Conservation (phyloP, 2,329 filamentous ascomycete genomes). For the Fusarium lateritium region DNA sequence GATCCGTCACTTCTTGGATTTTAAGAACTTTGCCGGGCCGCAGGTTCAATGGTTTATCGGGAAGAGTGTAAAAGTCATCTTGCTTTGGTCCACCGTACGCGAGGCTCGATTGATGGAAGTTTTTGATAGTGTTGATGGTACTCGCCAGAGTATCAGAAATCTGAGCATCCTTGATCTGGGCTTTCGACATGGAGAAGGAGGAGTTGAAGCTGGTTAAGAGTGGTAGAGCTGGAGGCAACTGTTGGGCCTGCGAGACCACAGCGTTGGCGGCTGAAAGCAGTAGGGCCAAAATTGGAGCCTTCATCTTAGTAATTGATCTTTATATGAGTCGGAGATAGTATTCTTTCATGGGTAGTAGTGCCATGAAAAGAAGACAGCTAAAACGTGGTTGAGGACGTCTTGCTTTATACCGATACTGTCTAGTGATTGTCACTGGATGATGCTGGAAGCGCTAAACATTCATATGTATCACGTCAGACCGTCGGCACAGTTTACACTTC, state of each 20-base stretch:
- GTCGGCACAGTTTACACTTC: no score
- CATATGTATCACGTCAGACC: no score
- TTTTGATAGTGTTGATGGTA: conserved; percentile 27
- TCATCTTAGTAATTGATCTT: neutral
- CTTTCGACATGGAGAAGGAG: conserved; percentile 15
- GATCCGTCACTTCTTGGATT: conserved; percentile 30
- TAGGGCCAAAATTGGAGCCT: rapidly evolving
- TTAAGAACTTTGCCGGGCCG: conserved; percentile 31
- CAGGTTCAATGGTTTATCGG: neutral
- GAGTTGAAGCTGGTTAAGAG: conserved; percentile 35
- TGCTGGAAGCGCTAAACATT: no score
- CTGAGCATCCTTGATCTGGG: conserved; percentile 17
- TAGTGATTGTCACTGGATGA: no score
- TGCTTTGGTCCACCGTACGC: conserved; percentile 35
- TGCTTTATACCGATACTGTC: no score
- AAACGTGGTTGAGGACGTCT: no score
- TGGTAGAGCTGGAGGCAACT: neutral
- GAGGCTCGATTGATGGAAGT: conserved; percentile 29
- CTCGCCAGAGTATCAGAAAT: conserved; percentile 5
- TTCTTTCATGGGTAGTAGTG: no score
- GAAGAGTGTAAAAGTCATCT: conserved; percentile 39
- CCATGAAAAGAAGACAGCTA: no score
- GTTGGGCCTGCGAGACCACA: neutral
- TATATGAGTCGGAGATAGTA: no score
- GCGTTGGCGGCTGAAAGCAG: rapidly evolving